These are phyloP conservation scores for Periglandula ipomoeae DNA, from an alignment of 2,329 filamentous ascomycete genomes.

Conservation along the genomic window DNA sequence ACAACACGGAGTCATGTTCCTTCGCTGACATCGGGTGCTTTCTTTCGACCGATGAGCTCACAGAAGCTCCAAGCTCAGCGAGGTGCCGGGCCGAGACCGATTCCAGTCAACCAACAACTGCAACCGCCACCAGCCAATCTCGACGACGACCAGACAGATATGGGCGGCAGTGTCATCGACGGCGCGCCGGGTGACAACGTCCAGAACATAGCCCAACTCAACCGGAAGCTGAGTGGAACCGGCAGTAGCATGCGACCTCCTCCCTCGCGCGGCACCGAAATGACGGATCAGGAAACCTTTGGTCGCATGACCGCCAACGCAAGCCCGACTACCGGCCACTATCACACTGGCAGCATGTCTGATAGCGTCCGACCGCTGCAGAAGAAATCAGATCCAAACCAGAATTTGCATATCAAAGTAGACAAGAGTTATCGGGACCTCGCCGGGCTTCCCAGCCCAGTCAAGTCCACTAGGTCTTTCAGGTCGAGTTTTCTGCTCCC, in stretches of 20 bases:
- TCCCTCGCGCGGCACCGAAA: constrained; percentile 70
- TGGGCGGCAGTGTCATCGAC: constrained; percentile 31
- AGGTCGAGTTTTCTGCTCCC: constrained; percentile 64
- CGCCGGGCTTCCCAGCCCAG: constrained; percentile 46
- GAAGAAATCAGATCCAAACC: constrained; percentile 24
- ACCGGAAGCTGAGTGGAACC: constrained; percentile 25
- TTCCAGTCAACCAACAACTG: constrained; percentile 30
- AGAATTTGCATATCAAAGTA: constrained; percentile 47
- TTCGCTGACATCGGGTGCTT: constrained; percentile 78
- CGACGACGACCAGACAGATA: constrained; percentile 32
- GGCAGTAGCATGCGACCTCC: constrained; percentile 46
- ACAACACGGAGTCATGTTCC: constrained; percentile 82
- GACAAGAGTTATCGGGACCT: constrained; percentile 48
- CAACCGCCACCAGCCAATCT: constrained; percentile 18
- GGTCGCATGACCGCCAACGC: constrained; percentile 66
- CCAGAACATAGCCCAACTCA: constrained; percentile 35
- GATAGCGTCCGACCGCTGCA: constrained; percentile 76
- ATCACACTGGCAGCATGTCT: constrained; percentile 52
- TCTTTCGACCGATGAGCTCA: constrained; percentile 95
- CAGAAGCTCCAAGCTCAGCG: constrained; percentile 88
- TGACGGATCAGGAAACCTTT: constrained; percentile 63
- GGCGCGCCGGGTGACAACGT: constrained; percentile 47
- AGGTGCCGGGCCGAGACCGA: constrained; percentile 42
- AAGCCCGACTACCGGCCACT: constrained; percentile 56
- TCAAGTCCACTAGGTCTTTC: constrained; percentile 68